Percentiles rank a stretch among this genome's conserved stretches.
phyloP scores from a whole-genome alignment of 2,329 filamentous ascomycete genomes.

The Hypoxylon sp. region DNA sequence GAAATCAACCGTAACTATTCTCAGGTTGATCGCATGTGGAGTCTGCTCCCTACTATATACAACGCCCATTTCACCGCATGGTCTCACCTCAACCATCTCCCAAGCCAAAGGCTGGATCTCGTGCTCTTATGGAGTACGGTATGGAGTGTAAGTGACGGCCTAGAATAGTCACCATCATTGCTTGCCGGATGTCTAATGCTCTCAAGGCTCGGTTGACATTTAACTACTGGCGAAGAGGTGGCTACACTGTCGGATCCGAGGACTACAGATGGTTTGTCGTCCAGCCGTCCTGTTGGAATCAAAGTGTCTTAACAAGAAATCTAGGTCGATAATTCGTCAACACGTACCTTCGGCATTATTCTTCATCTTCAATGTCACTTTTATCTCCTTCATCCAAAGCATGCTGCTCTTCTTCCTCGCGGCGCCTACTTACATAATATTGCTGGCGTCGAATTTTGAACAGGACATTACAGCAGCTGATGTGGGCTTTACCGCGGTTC shows the following conservation, averaged over 20 bases:
- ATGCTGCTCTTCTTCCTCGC: conserved; percentile 80
- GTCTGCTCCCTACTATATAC: conserved; percentile 85
- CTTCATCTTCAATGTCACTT: conserved; percentile 86
- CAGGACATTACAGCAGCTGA: conserved; percentile 56
- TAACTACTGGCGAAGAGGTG: conserved; percentile 97
- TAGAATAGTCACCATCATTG: conserved; percentile 1
- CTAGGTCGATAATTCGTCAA: conserved; percentile 73
- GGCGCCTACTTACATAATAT: conserved; percentile 80
- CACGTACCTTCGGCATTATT: conserved; percentile 71
- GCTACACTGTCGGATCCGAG: conserved; percentile 87
- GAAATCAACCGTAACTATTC: conserved; percentile 95
- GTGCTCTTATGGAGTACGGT: conserved; percentile 73
- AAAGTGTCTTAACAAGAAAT: conserved; percentile 34
- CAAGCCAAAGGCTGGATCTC: conserved; percentile 75
- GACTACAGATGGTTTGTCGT: conserved; percentile 82
- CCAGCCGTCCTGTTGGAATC: background rate
- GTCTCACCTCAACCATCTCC: conserved; percentile 76
- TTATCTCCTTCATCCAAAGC: conserved; percentile 86
- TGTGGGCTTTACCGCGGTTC: conserved; percentile 54
- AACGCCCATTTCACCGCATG: conserved; percentile 85
- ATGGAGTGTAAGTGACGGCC: conserved; percentile 74
- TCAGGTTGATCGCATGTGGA: conserved; percentile 95
- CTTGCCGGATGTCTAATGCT: conserved; percentile 34
- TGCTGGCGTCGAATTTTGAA: conserved; percentile 74
- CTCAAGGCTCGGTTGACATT: conserved; percentile 79